Conservation (phyloP, 305 asterid species). For the Fraxinus paxiana region DNA sequence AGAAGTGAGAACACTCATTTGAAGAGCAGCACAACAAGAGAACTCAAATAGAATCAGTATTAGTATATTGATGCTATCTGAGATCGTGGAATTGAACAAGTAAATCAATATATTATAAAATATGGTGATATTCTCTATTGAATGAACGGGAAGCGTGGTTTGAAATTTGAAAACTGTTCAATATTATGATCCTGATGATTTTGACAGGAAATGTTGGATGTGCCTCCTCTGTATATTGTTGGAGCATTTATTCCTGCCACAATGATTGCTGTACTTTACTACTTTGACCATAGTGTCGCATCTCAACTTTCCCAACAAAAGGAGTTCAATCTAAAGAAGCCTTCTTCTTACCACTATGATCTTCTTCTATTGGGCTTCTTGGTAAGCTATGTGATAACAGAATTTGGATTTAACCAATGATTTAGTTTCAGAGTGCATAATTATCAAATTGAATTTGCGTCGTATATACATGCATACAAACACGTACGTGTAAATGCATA, state of each 20-base stretch:
- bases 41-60: background rate
- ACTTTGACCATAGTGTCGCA: constrained; percentile 94
- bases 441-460: background rate
- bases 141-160: background rate
- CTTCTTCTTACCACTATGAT: constrained; percentile 87
- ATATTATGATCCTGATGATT: background rate
- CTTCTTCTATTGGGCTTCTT: constrained; percentile 85
- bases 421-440: background rate
- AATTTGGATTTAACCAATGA: background rate
- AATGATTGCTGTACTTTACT: constrained; percentile 96
- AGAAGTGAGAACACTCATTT: background rate
- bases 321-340: constrained; percentile 91
- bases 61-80: background rate
- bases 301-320: constrained; percentile 93
- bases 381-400: constrained; percentile 38
- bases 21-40: background rate
- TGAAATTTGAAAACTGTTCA: background rate
- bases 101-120: background rate
- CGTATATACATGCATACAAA: background rate
- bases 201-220: constrained; percentile 78
- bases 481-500: background rate
- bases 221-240: constrained; percentile 70
- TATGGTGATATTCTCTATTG: background rate
- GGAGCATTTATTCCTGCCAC: constrained; percentile 97
- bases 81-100: background rate